Conservation (phyloP, 257 asterid genomes). For the Primulina eburnea region DNA sequence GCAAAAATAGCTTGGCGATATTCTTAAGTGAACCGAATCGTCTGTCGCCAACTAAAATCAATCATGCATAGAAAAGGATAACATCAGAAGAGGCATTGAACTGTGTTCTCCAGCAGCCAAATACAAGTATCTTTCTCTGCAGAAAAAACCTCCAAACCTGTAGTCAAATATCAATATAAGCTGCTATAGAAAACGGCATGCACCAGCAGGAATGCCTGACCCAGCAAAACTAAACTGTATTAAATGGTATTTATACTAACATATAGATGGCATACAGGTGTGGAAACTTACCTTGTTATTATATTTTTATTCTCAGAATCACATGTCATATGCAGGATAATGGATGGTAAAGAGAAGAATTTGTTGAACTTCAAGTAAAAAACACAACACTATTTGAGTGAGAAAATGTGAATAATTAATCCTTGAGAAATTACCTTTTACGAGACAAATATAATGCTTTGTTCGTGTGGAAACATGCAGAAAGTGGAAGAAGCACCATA, state of each 20-base stretch:
- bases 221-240: slow-evolving; percentile 44
- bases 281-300: not conserved
- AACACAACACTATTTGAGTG: not conserved
- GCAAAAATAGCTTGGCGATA: slow-evolving; percentile 6
- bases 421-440: not conserved
- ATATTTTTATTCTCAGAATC: not conserved
- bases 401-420: not conserved
- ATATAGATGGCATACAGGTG: not conserved
- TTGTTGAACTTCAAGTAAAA: not conserved
- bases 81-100: not conserved
- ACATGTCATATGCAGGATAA: not conserved
- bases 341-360: not conserved
- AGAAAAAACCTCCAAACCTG: slow-evolving; percentile 44
- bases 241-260: slow-evolving; percentile 25
- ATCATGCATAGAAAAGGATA: not conserved
- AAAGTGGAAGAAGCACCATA: not conserved
- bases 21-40: not conserved
- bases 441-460: not conserved
- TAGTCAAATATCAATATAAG: slow-evolving; percentile 47
- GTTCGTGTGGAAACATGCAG: not conserved
- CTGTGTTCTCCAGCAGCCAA: slow-evolving; percentile 15
- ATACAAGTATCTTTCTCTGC: slow-evolving; percentile 29
- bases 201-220: slow-evolving; percentile 47
- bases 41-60: not conserved
- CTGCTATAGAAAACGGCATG: slow-evolving; percentile 31